phyloP scores from a whole-genome alignment of 2,329 filamentous ascomycete species.

The Trichophyton rubrum region DNA sequence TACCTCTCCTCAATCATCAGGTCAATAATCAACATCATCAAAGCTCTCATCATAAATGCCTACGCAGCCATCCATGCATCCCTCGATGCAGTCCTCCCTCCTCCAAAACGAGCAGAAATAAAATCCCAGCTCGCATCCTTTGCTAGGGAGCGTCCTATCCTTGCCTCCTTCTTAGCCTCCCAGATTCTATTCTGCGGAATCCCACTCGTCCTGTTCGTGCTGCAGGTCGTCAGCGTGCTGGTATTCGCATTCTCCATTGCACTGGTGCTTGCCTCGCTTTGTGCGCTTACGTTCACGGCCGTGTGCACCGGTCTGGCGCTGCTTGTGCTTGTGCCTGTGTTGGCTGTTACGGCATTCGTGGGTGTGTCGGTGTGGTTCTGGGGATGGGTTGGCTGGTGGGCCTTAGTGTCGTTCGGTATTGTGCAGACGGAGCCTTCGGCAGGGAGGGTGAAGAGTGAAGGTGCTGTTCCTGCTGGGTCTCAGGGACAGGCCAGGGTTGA shows the following conservation, averaged over 20 bases:
- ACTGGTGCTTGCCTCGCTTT: slow-evolving; percentile 40
- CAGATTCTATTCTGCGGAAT: slow-evolving; percentile 54
- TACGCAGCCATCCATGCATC: slow-evolving; percentile 10
- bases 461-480: not conserved
- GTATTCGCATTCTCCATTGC: slow-evolving; percentile 51
- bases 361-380: slow-evolving; percentile 54
- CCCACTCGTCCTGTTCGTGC: slow-evolving; percentile 55
- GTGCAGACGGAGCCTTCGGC: not conserved
- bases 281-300: slow-evolving; percentile 48
- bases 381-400: slow-evolving; percentile 45
- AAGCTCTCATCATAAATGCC: slow-evolving; percentile 3
- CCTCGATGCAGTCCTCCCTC: slow-evolving; percentile 45
- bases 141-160: slow-evolving; percentile 51
- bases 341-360: slow-evolving; percentile 52
- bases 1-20: not conserved
- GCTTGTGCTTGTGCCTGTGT: slow-evolving; percentile 53
- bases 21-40: slow-evolving; percentile 3
- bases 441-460: not conserved
- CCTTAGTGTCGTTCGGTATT: slow-evolving; percentile 12
- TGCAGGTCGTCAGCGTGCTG: slow-evolving; percentile 52
- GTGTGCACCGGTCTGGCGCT: slow-evolving; percentile 57
- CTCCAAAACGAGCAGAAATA: slow-evolving; percentile 46
- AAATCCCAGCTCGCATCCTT: slow-evolving; percentile 44
- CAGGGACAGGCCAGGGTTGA: not conserved
- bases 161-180: slow-evolving; percentile 55